Percentiles rank a stretch among this genome's conserved stretches.
Conservation (phyloP, 2,329 filamentous ascomycete species). For the Orbilia oligospora region DNA sequence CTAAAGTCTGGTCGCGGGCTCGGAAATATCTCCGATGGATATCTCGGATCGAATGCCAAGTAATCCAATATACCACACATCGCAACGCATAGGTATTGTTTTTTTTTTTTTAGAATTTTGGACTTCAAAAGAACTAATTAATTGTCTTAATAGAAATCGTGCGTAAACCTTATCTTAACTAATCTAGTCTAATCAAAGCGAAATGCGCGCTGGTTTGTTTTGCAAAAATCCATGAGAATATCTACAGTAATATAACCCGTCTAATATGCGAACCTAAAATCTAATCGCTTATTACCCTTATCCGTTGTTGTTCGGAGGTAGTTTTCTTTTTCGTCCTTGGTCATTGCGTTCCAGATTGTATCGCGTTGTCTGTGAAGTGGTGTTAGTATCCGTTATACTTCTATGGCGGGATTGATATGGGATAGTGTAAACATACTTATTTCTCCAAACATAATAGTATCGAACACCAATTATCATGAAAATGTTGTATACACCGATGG, state of each 20-base stretch:
- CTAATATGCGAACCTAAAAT: conserved; percentile 69
- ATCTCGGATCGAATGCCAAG: conserved; percentile 12
- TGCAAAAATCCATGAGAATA: not conserved
- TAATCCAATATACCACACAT: conserved; percentile 85
- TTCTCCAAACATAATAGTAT: conserved; percentile 71
- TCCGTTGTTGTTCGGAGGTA: conserved; percentile 70
- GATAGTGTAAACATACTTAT: conserved; percentile 66
- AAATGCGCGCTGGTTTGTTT: conserved; percentile 5
- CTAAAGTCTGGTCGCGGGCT: conserved; percentile 57
- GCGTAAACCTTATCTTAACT: not conserved
- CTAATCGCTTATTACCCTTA: conserved; percentile 69
- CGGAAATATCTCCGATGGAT: conserved; percentile 35
- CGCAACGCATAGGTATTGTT: conserved; percentile 77
- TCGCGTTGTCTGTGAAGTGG: conserved; percentile 35
- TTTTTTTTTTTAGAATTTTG: not conserved
- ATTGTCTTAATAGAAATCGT: not conserved
- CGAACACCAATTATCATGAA: conserved; percentile 71
- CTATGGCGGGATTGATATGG: not conserved
- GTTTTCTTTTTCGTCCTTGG: conserved; percentile 69
- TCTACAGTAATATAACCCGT: not conserved
- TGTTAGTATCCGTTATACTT: not conserved
- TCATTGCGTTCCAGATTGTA: conserved; percentile 70
- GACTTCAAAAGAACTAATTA: not conserved
- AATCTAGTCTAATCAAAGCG: conserved; percentile 65
- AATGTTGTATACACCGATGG: conserved; percentile 71